Base-by-base conservation (phyloP, 2,329 filamentous ascomycete species). In the Paramyrothecium roridum region DNA sequence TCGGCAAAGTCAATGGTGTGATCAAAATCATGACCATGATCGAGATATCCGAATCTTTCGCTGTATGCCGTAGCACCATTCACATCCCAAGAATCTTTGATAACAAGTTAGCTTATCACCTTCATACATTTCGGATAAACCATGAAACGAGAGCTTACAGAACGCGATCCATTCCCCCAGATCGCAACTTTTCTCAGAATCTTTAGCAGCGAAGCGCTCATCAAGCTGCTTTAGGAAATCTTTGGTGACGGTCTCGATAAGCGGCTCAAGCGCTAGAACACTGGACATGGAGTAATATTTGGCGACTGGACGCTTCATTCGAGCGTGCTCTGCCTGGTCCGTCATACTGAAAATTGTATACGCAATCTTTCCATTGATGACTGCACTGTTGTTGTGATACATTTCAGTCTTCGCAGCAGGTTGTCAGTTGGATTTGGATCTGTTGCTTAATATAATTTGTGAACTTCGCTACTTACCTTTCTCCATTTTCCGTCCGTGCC, bases 11-110 rank as follows among this genome's bases (percentile, higher is more conserved):
- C 46, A 13, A 62, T 50, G 23, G 53, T 56, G 10, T 51, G 50
- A 52, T 61, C 59, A 45, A 55, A 56, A 47, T 61, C 59, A 48
- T 23, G 47, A n/a, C 57, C 67, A 6, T 67, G 60, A 19, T 73
- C 63, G 40, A 78, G 62, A 62, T 76, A 78, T 10, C 76, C 76
- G 56, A 77, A 71, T 34, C 67, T 70, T 13, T 70, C 63, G 50
- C 71, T 70, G 54, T 76, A 78, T 33, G 71, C 71, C 8, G 73
- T 61, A 40, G 70, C 65, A 40, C 73, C 72, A 56, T 77, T 67
- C 11, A 76, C 69, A 56, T 79, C 76, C 66, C 73, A 77, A 17
- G 73, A 58, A 23, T 40, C 50, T 53, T 30, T n/a, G 17, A 8
- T 12, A 13, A 3, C 57, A 61, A 13, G 33, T 12, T 11, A 46